These are phyloP conservation scores for Zygnema circumcarinatum DNA, from an alignment of 139 green algal genomes.

Conservation along the genomic window DNA sequence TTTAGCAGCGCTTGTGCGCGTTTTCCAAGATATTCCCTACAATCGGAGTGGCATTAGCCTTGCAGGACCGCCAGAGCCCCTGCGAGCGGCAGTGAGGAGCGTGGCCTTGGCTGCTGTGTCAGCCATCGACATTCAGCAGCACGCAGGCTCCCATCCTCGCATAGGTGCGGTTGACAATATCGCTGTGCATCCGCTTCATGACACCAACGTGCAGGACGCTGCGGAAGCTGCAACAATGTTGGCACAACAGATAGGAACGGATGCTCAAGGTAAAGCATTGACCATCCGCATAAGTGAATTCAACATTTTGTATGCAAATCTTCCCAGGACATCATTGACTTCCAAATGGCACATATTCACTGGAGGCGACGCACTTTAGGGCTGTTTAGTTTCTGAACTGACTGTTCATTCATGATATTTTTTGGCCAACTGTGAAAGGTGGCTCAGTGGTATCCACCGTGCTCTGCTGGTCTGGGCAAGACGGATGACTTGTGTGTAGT, in stretches of 20 bases:
- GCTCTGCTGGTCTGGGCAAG: too few species aligned
- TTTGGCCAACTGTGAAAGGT: too few species aligned
- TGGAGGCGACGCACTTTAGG: too few species aligned
- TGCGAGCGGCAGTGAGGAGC: not conserved
- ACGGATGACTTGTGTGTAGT: too few species aligned
- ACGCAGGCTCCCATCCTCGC: conserved; percentile 76
- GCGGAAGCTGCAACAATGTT: conserved; percentile 17
- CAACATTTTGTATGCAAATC: too few species aligned
- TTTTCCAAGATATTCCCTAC: conserved; percentile 72
- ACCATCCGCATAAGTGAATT: not conserved
- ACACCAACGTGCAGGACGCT: conserved; percentile 1
- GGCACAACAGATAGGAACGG: not conserved
- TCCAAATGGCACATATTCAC: too few species aligned
- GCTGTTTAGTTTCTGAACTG: too few species aligned
- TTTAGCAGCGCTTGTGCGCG: conserved; percentile 4
- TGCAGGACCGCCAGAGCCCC: not conserved
- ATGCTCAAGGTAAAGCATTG: not conserved
- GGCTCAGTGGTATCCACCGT: too few species aligned
- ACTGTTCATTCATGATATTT: too few species aligned
- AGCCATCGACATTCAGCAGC: conserved; percentile 69
- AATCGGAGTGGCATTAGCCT: conserved; percentile 80
- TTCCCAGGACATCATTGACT: too few species aligned
- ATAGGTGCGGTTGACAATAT: conserved; percentile 83
- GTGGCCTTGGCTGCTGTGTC: not conserved
- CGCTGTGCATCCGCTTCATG: conserved; percentile 72